A percentile compares a stretch with the other conserved stretches of the same genome.
phyloP scores from a whole-genome alignment of 495 filamentous ascomycete genomes.

The Penicillium cataractarum region DNA sequence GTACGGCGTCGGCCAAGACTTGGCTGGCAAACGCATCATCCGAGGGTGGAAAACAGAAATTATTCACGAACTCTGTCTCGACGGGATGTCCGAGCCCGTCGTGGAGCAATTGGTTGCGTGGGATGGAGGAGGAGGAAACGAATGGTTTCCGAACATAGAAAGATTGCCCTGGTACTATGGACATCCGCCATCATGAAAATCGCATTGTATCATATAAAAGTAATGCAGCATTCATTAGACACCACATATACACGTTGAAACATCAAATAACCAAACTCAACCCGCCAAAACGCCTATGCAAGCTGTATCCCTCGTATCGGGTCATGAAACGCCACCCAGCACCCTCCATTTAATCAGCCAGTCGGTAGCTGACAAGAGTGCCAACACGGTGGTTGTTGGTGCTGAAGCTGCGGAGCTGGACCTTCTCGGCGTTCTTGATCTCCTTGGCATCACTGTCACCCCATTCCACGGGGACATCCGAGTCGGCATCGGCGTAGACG shows the following conservation, averaged over 20 bases:
- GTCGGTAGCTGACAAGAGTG: conserved; percentile 88
- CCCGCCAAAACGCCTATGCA: conserved; percentile 38
- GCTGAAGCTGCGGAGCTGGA: conserved; percentile 92
- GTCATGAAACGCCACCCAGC: conserved; percentile 16
- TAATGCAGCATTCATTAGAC: conserved; percentile 17
- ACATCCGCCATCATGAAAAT: neutral
- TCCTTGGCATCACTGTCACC: conserved; percentile 98
- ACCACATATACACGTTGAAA: neutral
- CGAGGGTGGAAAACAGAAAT: conserved; percentile 47
- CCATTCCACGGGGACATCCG: conserved; percentile 97
- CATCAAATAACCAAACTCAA: conserved; percentile 1
- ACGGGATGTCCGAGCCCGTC: conserved; percentile 30
- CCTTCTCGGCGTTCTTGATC: conserved; percentile 93
- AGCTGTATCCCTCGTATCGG: conserved; percentile 26
- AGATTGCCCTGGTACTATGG: conserved; percentile 47
- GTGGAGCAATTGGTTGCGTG: conserved; percentile 44
- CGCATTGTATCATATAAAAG: neutral
- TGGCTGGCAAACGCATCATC: conserved; percentile 40
- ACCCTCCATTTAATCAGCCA: conserved; percentile 39
- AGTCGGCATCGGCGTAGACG: conserved; percentile 96
- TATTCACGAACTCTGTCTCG: conserved; percentile 30
- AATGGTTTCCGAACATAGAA: conserved; percentile 38
- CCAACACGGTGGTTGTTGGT: conserved; percentile 92
- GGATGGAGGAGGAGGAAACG: conserved; percentile 41
- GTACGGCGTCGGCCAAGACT: conserved; percentile 44